Percentiles rank a stretch among this genome's conserved stretches.
These are phyloP conservation scores for Fusarium hostae DNA, from an alignment of 2,329 filamentous ascomycete species.

Conservation along the genomic window DNA sequence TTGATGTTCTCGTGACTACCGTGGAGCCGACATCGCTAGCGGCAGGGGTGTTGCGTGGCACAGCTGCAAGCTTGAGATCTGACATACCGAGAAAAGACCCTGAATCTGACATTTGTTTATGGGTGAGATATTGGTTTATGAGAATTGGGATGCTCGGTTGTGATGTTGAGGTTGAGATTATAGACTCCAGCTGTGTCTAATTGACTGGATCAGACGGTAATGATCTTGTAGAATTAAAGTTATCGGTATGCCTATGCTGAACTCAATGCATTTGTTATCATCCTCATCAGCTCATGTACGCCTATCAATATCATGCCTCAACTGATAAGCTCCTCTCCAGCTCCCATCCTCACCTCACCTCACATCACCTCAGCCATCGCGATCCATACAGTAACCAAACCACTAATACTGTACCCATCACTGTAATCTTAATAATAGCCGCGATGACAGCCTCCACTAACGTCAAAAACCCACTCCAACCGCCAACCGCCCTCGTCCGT, in stretches of 20 bases:
- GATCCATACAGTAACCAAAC: slow-evolving; percentile 18
- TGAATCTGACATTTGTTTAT: slow-evolving; percentile 14
- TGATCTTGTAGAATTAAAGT: fast-evolving
- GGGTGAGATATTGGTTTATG: neutral
- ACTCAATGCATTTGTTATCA: neutral
- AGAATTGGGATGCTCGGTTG: neutral
- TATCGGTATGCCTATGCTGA: neutral
- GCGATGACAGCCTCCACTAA: slow-evolving; percentile 27
- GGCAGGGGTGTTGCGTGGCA: slow-evolving; percentile 27
- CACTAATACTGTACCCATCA: slow-evolving; percentile 15
- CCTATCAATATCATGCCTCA: neutral
- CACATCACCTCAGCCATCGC: slow-evolving; percentile 1
- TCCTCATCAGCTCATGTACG: neutral
- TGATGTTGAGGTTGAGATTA: neutral
- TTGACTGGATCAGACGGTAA: no score
- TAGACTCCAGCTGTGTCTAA: fast-evolving
- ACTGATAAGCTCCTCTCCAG: slow-evolving; percentile 36
- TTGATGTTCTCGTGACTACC: slow-evolving; percentile 26
- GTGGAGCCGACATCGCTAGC: slow-evolving; percentile 33
- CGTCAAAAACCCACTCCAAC: slow-evolving; percentile 1
- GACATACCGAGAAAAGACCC: slow-evolving; percentile 22
- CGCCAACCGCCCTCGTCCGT: slow-evolving; percentile 31
- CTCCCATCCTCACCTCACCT: neutral
- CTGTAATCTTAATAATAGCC: slow-evolving; percentile 26
- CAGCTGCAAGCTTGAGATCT: slow-evolving; percentile 32